Evolutionary conservation across 192 early-diverging fungal species (phyloP).

Genomic region (Backusella psychrophila): DNA sequence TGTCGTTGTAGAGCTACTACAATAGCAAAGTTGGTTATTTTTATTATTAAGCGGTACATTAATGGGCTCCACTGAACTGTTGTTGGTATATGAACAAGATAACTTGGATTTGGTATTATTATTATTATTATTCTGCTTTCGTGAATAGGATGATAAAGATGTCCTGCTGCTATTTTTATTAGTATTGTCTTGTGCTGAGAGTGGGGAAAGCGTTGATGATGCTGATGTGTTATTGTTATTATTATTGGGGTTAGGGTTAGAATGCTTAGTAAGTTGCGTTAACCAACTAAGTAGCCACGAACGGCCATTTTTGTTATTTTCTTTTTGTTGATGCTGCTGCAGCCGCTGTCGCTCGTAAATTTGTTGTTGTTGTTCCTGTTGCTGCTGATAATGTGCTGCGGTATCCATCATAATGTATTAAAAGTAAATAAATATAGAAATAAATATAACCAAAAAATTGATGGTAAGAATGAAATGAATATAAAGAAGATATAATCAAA

Average conservation of each 20-base stretch:
- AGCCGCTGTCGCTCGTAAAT: background rate
- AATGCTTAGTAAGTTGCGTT: background rate
- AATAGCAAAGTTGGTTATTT: background rate
- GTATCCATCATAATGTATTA: slow-evolving; percentile 2
- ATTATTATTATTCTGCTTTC: background rate
- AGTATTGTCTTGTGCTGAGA: background rate
- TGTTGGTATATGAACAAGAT: background rate
- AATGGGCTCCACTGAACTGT: background rate
- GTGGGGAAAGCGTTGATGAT: background rate
- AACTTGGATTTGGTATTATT: background rate
- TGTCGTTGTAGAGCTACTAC: background rate
- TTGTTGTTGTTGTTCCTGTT: background rate
- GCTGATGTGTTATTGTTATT: background rate
- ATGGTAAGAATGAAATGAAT: background rate
- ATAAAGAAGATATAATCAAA: background rate
- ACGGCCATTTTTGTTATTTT: background rate
- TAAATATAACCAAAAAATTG: background rate
- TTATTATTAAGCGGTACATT: background rate
- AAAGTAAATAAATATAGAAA: background rate
- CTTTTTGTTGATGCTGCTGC: background rate
- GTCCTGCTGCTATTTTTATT: background rate
- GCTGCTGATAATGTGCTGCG: slow-evolving; percentile 1
- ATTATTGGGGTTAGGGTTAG: background rate
- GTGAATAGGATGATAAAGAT: background rate
- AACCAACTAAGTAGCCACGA: slow-evolving; percentile 2